Evolutionary conservation across 1,284 basidiomycete genomes (phyloP).

Genomic region (Cryptococcus hybrid): DNA sequence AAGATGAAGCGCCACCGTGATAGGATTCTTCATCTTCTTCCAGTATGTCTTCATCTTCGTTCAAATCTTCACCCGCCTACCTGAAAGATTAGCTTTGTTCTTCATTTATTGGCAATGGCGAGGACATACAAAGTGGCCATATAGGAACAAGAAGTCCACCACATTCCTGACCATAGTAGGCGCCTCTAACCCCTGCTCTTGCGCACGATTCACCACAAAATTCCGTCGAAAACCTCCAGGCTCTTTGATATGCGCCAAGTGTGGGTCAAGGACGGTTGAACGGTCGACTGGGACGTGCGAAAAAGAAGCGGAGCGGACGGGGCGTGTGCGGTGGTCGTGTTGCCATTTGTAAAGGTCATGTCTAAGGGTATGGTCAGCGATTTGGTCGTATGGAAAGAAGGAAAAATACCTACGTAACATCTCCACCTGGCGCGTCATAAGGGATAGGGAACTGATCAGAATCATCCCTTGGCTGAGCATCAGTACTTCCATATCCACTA

Average conservation of each 20-base stretch:
- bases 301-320: conserved; percentile 64
- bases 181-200: conserved; percentile 63
- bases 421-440: conserved; percentile 78
- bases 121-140: conserved; percentile 83
- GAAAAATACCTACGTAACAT: conserved; percentile 72
- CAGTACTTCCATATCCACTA: conserved; percentile 13
- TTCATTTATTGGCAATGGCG: neutral
- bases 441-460: conserved; percentile 72
- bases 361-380: conserved; percentile 50
- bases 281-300: conserved; percentile 59
- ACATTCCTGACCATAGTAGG: conserved; percentile 75
- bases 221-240: conserved; percentile 91
- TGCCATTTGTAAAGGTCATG: conserved; percentile 95
- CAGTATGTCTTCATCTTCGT: conserved; percentile 66
- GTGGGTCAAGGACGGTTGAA: conserved; percentile 59
- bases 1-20: conserved; percentile 33
- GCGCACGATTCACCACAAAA: conserved; percentile 70
- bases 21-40: conserved; percentile 43
- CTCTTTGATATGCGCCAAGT: conserved; percentile 84
- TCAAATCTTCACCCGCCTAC: conserved; percentile 90
- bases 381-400: neutral
- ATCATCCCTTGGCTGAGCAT: conserved; percentile 10
- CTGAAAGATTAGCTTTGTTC: no score
- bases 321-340: conserved; percentile 63
- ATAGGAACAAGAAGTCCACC: conserved; percentile 88